These are phyloP conservation scores for Globisporangium echinulatum DNA, from an alignment of 352 stramenopile genomes.

Conservation along the genomic window DNA sequence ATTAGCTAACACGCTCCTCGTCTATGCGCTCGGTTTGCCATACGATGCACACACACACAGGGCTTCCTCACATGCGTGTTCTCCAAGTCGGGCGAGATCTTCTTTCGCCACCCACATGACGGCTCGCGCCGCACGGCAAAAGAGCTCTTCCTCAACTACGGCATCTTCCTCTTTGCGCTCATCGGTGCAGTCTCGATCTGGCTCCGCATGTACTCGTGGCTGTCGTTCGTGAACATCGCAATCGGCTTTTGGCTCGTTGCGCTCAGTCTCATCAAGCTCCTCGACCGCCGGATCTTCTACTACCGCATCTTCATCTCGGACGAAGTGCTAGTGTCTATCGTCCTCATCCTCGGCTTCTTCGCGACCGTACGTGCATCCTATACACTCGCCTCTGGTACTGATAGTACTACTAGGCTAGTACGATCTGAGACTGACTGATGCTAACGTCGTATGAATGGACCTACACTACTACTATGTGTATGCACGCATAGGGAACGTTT, in stretches of 20 bases:
- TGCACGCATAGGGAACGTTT: slow-evolving; percentile 45
- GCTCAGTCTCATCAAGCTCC: slow-evolving; percentile 70
- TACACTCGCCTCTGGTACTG: too few relatives aligned
- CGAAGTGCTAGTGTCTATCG: slow-evolving; percentile 72
- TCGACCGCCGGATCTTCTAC: slow-evolving; percentile 84
- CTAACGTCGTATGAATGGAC: background rate
- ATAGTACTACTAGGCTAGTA: too few relatives aligned
- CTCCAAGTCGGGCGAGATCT: slow-evolving; percentile 70
- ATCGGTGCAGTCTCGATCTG: slow-evolving; percentile 81
- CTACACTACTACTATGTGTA: background rate
- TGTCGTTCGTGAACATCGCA: slow-evolving; percentile 68
- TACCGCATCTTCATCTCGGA: slow-evolving; percentile 87
- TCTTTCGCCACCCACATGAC: slow-evolving; percentile 65
- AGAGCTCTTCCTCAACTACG: slow-evolving; percentile 84
- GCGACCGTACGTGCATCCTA: slow-evolving; percentile 38
- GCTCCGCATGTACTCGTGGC: slow-evolving; percentile 79
- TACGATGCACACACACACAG: slow-evolving; percentile 10
- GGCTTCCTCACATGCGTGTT: slow-evolving; percentile 78
- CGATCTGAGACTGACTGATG: background rate
- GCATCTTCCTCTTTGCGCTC: slow-evolving; percentile 81
- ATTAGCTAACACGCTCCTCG: background rate
- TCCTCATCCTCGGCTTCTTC: slow-evolving; percentile 82
- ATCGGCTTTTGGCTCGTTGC: slow-evolving; percentile 62
- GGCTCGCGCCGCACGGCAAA: slow-evolving; percentile 60
- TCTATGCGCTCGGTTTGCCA: background rate